Conservation (phyloP, 768 basidiomycete genomes). For the Mycena galopus region DNA sequence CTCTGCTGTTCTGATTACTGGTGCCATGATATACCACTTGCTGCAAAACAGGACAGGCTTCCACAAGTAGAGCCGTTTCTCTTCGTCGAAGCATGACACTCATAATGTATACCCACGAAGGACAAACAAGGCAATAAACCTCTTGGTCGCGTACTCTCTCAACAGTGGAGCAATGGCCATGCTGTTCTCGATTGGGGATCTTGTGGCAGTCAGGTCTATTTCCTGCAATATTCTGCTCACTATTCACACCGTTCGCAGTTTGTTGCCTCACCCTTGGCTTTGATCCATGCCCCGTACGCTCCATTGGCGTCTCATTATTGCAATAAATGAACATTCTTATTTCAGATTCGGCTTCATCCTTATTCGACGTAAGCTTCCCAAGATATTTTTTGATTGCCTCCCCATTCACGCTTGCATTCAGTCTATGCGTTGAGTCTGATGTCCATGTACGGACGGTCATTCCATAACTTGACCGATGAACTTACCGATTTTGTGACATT, state of each 20-base stretch:
- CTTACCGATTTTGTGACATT: constrained; percentile 1
- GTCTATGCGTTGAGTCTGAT: constrained; percentile 14
- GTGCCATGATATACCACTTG: constrained; percentile 21
- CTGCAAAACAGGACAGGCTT: too few relatives aligned
- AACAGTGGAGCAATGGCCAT: constrained; percentile 2
- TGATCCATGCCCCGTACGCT: neutral
- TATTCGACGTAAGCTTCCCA: constrained; percentile 5
- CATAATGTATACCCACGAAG: neutral
- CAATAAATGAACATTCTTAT: neutral
- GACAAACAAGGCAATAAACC: constrained; percentile 11
- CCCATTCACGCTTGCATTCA: neutral
- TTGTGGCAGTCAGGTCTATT: neutral
- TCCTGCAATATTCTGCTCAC: neutral
- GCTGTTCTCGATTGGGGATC: neutral
- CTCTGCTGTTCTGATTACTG: constrained; percentile 9
- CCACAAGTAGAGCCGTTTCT: neutral
- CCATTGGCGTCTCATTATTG: constrained; percentile 1
- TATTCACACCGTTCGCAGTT: neutral
- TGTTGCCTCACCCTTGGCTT: neutral
- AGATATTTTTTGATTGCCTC: neutral
- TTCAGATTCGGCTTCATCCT: constrained; percentile 6
- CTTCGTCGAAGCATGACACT: neutral
- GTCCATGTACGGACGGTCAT: constrained; percentile 9
- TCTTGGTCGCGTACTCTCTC: constrained; percentile 5
- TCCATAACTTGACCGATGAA: neutral